Base-by-base conservation (phyloP, 768 basidiomycete species). In the Coprinopsis marcescibilis region DNA sequence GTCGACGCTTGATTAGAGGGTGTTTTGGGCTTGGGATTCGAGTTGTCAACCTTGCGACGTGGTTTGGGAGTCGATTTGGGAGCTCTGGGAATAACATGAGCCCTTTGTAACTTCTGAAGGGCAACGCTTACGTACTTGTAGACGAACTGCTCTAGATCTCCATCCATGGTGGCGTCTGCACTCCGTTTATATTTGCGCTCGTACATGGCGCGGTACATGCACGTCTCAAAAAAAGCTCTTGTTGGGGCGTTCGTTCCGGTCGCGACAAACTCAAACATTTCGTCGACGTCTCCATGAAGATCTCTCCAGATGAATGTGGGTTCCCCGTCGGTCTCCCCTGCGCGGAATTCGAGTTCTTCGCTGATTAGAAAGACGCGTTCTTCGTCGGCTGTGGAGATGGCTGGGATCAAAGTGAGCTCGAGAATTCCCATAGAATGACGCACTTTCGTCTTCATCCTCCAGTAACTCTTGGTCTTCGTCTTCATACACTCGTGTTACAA, bases 371-470 rank as follows among this genome's bases (percentile, higher is more conserved):
- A 98, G 1, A 85, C 82, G 49, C 89, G 79, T 61, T 99, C 96
- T 61, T 94, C 94, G 57, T 95, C 90, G 50, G 91, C 94, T 97
- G n/a, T n/a, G n/a, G n/a, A n/a, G n/a, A n/a, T n/a, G n/a, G n/a
- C n/a, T n/a, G n/a, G n/a, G n/a, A n/a, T n/a, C n/a, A n/a, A n/a
- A n/a, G n/a, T n/a, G n/a, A n/a, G n/a, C n/a, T n/a, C n/a, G n/a
- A n/a, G n/a, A n/a, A n/a, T n/a, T n/a, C n/a, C n/a, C n/a, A n/a
- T n/a, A n/a, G n/a, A 51, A n/a, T 41, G 19, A 67, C 80, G 55
- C 53, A 85, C 86, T 86, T 69, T 89, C 85, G 48, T 92, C 92
- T 63, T 95, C 91, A 55, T 97, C 95, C 57, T 96, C 93, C 14
- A 97, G 67, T 33, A 97, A 64, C 57, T 95, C 88, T 64, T 95